A percentile compares a stretch with the other conserved stretches of the same genome.
Conservation (phyloP, 768 basidiomycete genomes). For the Podaxis rugospora region DNA sequence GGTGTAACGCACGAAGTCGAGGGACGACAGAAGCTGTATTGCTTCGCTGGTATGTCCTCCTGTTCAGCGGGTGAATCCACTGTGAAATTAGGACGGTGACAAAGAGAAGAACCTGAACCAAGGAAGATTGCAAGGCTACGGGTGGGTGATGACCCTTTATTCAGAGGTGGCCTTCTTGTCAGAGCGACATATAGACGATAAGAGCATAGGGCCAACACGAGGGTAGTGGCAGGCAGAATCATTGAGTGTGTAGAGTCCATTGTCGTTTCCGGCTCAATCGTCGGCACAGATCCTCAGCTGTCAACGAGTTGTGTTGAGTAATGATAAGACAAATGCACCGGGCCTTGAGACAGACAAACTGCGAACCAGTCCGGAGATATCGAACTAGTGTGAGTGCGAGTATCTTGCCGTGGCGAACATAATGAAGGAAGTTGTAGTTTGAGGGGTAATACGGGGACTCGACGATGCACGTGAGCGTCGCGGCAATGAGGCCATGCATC, state of each 20-base stretch:
- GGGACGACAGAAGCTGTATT: constrained; percentile 59
- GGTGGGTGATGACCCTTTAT: constrained; percentile 13
- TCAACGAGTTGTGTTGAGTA: neutral
- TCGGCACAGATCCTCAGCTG: neutral
- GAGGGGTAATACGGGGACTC: neutral
- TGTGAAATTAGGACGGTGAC: neutral
- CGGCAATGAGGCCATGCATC: neutral
- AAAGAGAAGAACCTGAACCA: constrained; percentile 70
- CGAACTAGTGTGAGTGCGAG: neutral
- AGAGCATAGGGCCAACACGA: constrained; percentile 12
- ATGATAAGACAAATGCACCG: neutral
- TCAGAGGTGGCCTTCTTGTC: constrained; percentile 12
- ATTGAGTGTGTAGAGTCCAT: neutral
- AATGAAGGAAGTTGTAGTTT: neutral
- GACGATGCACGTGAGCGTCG: neutral
- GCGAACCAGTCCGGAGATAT: neutral
- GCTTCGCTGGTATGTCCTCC: constrained; percentile 95
- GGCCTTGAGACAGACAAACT: neutral
- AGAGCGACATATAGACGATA: constrained; percentile 30
- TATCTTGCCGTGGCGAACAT: neutral
- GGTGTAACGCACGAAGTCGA: constrained; percentile 73
- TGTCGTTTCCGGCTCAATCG: neutral
- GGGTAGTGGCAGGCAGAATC: neutral
- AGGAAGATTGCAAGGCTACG: constrained; percentile 77
- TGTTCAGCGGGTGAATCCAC: constrained; percentile 26